Evolutionary conservation across 495 filamentous ascomycete genomes (phyloP).

Genomic region (Glarea lozoyensis): DNA sequence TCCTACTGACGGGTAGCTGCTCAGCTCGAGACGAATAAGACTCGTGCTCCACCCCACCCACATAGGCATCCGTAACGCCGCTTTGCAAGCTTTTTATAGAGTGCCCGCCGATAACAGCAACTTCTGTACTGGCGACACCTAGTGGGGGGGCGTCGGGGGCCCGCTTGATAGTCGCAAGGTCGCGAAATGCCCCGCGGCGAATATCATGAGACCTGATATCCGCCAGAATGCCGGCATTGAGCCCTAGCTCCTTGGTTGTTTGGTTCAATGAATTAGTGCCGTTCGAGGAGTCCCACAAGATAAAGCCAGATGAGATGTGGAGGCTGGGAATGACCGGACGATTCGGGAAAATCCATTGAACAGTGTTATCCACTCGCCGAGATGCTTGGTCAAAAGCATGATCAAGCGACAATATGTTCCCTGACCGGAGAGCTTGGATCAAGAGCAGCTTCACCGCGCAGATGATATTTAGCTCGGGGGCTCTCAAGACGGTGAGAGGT

Average conservation of each 20-base stretch:
- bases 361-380: background rate
- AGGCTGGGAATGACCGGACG: background rate
- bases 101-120: background rate
- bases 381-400: background rate
- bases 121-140: background rate
- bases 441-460: constrained; percentile 2
- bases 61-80: background rate
- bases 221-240: background rate
- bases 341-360: background rate
- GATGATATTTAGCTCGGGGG: background rate
- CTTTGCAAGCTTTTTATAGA: background rate
- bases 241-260: background rate
- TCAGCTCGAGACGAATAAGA: background rate
- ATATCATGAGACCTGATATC: background rate
- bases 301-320: background rate
- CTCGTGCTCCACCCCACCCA: background rate
- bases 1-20: background rate
- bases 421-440: background rate
- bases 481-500: background rate
- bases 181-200: background rate
- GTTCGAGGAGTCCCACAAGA: background rate
- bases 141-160: background rate
- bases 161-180: background rate
- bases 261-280: background rate
- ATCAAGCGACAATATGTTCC: constrained; percentile 2